Evolutionary conservation across 768 basidiomycete genomes (phyloP).

Genomic region (Lentinula raphanica): DNA sequence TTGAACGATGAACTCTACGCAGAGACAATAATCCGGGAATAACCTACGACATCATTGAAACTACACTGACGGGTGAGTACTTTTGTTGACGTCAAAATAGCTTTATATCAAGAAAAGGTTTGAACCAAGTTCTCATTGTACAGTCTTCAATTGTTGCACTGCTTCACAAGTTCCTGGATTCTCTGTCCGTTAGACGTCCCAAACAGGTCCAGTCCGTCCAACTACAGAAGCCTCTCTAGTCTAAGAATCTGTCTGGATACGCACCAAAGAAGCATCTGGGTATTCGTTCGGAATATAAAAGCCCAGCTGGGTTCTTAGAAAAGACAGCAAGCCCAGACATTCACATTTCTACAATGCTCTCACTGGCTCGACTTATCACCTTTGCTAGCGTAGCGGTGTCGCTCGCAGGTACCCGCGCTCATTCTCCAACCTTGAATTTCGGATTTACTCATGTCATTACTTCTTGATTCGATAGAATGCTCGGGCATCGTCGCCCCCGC

Average conservation of each 20-base stretch:
- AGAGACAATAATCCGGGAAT: not conserved
- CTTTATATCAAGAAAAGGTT: not conserved
- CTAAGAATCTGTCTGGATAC: not conserved
- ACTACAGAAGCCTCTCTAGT: not conserved
- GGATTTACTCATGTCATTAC: not conserved
- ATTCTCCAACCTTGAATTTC: not conserved
- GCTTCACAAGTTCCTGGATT: constrained; percentile 1
- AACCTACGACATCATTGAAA: not conserved
- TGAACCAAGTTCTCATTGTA: not conserved
- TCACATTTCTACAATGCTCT: not conserved
- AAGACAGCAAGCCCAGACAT: not conserved
- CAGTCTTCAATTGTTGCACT: not conserved
- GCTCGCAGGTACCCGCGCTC: not conserved
- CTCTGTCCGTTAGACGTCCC: not conserved
- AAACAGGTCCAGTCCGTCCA: not conserved
- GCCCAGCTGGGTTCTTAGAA: not conserved
- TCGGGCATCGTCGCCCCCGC: not conserved
- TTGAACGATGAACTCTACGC: not conserved
- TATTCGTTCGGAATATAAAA: not conserved
- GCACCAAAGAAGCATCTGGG: not conserved
- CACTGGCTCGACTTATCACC: not conserved
- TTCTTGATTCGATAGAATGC: not conserved
- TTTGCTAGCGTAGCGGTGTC: constrained; percentile 2
- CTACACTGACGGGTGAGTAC: not conserved
- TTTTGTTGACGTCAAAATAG: not conserved